phyloP scores from a whole-genome alignment of 2,329 filamentous ascomycete genomes.

The Ampelomyces quisqualis region DNA sequence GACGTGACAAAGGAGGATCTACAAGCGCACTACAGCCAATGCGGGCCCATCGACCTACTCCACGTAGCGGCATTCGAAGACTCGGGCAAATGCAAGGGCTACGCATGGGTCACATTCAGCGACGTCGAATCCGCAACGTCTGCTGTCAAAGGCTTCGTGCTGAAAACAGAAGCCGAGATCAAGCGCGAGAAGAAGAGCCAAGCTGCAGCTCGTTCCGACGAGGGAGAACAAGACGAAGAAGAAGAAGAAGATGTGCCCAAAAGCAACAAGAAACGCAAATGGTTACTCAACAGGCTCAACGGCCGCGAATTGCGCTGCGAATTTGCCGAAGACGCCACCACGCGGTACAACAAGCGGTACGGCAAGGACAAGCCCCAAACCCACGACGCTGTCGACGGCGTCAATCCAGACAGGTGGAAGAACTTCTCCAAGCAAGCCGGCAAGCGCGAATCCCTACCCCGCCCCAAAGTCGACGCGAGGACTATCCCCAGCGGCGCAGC shows the following conservation, averaged over 20 bases:
- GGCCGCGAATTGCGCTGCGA: constrained; percentile 84
- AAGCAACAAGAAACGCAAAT: constrained; percentile 56
- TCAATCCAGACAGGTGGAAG: constrained; percentile 33
- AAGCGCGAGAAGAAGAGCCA: constrained; percentile 49
- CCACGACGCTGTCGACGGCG: constrained; percentile 39
- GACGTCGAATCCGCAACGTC: constrained; percentile 71
- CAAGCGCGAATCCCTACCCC: constrained; percentile 23
- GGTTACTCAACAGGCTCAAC: constrained; percentile 83
- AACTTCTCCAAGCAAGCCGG: constrained; percentile 28
- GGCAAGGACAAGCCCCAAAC: constrained; percentile 67
- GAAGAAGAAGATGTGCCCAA: constrained; percentile 32
- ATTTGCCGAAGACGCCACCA: constrained; percentile 87
- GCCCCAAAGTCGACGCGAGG: constrained; percentile 47
- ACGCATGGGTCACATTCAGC: constrained; percentile 90
- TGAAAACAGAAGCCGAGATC: constrained; percentile 59
- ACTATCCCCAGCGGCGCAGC: constrained; percentile 49
- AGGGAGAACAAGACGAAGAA: constrained; percentile 48
- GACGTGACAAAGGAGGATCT: constrained; percentile 71
- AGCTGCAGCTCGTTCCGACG: constrained; percentile 46
- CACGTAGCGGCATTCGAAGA: constrained; percentile 96
- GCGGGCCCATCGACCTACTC: constrained; percentile 77
- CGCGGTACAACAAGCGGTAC: constrained; percentile 90
- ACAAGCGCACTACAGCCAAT: constrained; percentile 77
- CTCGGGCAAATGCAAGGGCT: constrained; percentile 96
- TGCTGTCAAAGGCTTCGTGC: constrained; percentile 79